Conservation (phyloP, 306 rosid genomes). For the Acacia melanoxylon region DNA sequence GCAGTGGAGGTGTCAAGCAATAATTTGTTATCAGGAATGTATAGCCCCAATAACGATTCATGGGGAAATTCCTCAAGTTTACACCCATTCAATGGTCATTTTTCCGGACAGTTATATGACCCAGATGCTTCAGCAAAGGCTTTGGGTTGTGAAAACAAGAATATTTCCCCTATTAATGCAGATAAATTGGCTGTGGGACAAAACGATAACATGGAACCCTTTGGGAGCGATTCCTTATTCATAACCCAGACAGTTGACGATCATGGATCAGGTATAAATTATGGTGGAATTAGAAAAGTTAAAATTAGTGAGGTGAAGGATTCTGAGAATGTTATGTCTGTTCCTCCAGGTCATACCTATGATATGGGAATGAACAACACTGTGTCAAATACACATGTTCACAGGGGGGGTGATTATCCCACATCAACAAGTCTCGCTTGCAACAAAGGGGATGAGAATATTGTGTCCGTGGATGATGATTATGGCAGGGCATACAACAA, state of each 20-base stretch:
- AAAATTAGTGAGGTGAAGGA: constrained; percentile 75
- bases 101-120: constrained; percentile 50
- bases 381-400: constrained; percentile 32
- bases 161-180: constrained; percentile 32
- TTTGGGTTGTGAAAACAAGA: constrained; percentile 48
- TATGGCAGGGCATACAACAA: constrained; percentile 47
- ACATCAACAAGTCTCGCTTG: constrained; percentile 45
- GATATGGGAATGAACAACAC: constrained; percentile 35
- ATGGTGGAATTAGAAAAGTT: constrained; percentile 71
- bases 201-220: constrained; percentile 51
- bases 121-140: constrained; percentile 35
- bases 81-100: constrained; percentile 57
- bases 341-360: constrained; percentile 45
- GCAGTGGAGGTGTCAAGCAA: constrained; percentile 52
- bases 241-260: constrained; percentile 53
- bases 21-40: constrained; percentile 51
- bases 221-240: constrained; percentile 50
- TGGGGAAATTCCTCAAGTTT: constrained; percentile 64
- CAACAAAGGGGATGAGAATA: constrained; percentile 48
- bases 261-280: constrained; percentile 49
- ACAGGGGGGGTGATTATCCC: constrained; percentile 39
- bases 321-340: constrained; percentile 49
- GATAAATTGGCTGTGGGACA: constrained; percentile 48
- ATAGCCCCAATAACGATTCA: constrained; percentile 41
- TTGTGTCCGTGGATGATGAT: constrained; percentile 37